Conservation (phyloP, 225 moss, liverwort and hornwort genomes). For the Neckera pumila region DNA sequence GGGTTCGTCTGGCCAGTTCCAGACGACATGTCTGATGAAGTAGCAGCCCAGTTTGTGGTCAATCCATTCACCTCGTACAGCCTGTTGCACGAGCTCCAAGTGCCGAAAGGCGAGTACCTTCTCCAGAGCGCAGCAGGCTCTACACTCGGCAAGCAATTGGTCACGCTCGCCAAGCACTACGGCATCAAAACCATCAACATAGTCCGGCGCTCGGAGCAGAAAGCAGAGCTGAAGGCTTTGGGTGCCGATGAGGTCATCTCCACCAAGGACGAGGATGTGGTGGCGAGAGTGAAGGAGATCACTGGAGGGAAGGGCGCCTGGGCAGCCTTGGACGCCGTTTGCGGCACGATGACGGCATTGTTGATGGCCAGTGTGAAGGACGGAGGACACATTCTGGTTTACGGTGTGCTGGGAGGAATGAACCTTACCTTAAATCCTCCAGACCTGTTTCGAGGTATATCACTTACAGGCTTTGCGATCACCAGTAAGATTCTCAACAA, state of each 20-base stretch:
- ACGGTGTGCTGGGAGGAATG: not conserved
- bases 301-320: not conserved
- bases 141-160: constrained; percentile 22
- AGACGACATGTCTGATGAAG: constrained; percentile 9
- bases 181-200: constrained; percentile 30
- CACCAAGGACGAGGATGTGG: constrained; percentile 15
- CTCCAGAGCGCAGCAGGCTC: constrained; percentile 34
- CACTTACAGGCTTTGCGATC: not conserved
- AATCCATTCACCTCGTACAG: constrained; percentile 20
- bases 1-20: constrained; percentile 19
- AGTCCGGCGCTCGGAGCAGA: constrained; percentile 10
- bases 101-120: constrained; percentile 22
- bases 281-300: constrained; percentile 12
- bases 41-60: constrained; percentile 25
- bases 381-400: constrained; percentile 1
- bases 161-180: constrained; percentile 19
- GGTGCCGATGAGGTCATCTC: constrained; percentile 18
- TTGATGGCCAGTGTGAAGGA: not conserved
- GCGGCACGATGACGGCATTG: not conserved
- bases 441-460: not conserved
- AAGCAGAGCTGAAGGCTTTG: constrained; percentile 1
- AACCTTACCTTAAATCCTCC: not conserved
- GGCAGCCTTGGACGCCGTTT: constrained; percentile 20
- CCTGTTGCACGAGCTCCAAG: constrained; percentile 8
- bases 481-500: not conserved